A percentile compares a stretch with the other conserved stretches of the same genome.
Conservation (phyloP, 2,329 filamentous ascomycete species). For the Thermoascus crustaceus region DNA sequence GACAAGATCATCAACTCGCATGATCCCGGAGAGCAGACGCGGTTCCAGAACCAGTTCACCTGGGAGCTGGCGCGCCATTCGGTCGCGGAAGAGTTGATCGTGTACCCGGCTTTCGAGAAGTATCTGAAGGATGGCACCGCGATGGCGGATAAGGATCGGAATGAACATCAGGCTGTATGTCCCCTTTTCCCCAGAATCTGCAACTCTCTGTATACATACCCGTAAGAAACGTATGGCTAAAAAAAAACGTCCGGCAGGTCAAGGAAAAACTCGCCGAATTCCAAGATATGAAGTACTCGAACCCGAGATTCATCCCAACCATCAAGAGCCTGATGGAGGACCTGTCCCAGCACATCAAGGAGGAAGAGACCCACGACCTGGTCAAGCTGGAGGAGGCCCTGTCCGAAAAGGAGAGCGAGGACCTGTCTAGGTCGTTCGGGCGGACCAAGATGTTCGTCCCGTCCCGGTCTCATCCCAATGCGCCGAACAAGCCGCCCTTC, state of each 20-base stretch:
- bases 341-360: conserved; percentile 41
- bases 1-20: conserved; percentile 34
- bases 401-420: conserved; percentile 24
- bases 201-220: not conserved
- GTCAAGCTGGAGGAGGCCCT: conserved; percentile 41
- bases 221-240: not conserved
- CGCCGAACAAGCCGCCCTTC: conserved; percentile 47
- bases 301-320: conserved; percentile 37
- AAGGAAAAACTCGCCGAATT: conserved; percentile 45
- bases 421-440: conserved; percentile 38
- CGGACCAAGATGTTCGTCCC: conserved; percentile 50
- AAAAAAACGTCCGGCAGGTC: conserved; percentile 30
- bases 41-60: conserved; percentile 44
- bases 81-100: conserved; percentile 45
- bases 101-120: conserved; percentile 49
- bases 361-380: conserved; percentile 45
- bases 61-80: conserved; percentile 48
- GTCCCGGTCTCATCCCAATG: conserved; percentile 43
- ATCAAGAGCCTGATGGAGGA: conserved; percentile 38
- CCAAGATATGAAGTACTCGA: conserved; percentile 36
- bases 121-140: conserved; percentile 37
- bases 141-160: conserved; percentile 42
- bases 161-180: conserved; percentile 39
- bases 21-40: conserved; percentile 36
- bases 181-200: not conserved